Evolutionary conservation across 306 rosid species (phyloP).

Genomic region (Citrullus colocynthis): DNA sequence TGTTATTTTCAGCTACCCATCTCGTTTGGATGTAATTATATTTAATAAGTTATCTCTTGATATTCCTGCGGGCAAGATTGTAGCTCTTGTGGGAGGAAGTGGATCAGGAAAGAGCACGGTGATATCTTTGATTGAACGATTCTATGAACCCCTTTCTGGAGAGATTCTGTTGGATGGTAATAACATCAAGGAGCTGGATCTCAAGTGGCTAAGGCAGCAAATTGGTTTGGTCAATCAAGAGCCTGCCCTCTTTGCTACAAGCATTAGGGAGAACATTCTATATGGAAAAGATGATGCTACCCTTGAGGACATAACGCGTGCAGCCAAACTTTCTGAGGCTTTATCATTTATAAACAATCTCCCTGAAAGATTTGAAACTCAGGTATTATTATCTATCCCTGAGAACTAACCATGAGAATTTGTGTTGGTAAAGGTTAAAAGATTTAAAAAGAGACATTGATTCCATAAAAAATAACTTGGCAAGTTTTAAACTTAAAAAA

Average conservation of each 20-base stretch:
- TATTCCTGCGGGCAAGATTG: conserved; percentile 75
- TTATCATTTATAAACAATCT: conserved; percentile 73
- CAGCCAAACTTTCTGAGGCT: conserved; percentile 87
- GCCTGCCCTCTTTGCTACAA: conserved; percentile 91
- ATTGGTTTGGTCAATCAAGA: conserved; percentile 91
- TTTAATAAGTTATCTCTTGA: conserved; percentile 60
- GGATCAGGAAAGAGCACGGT: conserved; percentile 95
- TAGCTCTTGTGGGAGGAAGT: conserved; percentile 92
- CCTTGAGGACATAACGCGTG: conserved; percentile 60
- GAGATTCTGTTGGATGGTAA: conserved; percentile 49
- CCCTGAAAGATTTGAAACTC: conserved; percentile 86
- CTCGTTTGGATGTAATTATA: conserved; percentile 58
- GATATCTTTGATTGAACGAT: conserved; percentile 80
- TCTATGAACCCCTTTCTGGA: conserved; percentile 81
- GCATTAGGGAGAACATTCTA: conserved; percentile 74
- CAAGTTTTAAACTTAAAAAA: neutral
- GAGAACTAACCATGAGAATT: neutral
- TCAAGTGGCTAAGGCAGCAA: conserved; percentile 80
- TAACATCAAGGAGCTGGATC: conserved; percentile 52
- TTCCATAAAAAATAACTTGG: neutral
- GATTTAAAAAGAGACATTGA: neutral
- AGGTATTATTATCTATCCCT: conserved; percentile 26
- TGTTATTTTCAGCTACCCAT: conserved; percentile 73
- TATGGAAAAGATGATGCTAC: conserved; percentile 91
- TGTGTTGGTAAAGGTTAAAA: neutral